Percentiles rank a stretch among this genome's conserved stretches.
These are phyloP conservation scores for Populus tomentosa DNA, from an alignment of 441 rosid species.

Conservation along the genomic window DNA sequence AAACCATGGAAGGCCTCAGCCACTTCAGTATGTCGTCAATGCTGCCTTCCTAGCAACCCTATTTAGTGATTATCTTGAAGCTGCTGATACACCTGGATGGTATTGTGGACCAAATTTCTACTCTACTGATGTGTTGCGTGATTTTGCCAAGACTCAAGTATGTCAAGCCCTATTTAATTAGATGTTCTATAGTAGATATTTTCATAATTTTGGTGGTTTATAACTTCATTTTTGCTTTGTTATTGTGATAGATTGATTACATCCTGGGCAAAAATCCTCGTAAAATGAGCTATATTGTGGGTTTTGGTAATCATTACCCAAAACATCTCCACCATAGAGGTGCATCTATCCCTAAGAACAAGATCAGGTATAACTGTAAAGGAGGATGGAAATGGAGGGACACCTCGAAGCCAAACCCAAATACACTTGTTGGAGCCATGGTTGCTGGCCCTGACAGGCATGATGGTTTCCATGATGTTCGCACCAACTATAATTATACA, in stretches of 20 bases:
- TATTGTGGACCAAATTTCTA: slow-evolving; percentile 84
- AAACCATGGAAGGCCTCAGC: slow-evolving; percentile 87
- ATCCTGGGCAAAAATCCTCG: slow-evolving; percentile 91
- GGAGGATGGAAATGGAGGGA: slow-evolving; percentile 95
- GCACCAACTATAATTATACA: slow-evolving; percentile 83
- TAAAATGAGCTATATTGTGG: slow-evolving; percentile 89
- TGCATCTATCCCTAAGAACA: slow-evolving; percentile 82
- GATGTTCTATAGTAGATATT: background rate
- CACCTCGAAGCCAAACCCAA: slow-evolving; percentile 63
- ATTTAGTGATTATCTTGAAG: slow-evolving; percentile 80
- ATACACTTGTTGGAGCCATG: slow-evolving; percentile 82
- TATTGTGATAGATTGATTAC: slow-evolving; percentile 60
- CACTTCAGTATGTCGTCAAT: slow-evolving; percentile 77
- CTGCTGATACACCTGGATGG: slow-evolving; percentile 94
- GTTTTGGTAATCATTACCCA: slow-evolving; percentile 75
- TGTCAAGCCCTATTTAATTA: background rate
- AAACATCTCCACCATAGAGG: slow-evolving; percentile 83
- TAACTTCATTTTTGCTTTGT: slow-evolving; percentile 7
- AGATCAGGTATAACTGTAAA: slow-evolving; percentile 68
- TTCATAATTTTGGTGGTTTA: background rate
- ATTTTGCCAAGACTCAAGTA: slow-evolving; percentile 77
- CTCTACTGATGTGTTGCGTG: slow-evolving; percentile 58
- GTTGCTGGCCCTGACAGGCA: slow-evolving; percentile 93
- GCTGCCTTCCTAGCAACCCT: slow-evolving; percentile 76
- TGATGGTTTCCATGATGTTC: slow-evolving; percentile 79